These are phyloP conservation scores for Scheffersomyces titani DNA, from an alignment of 1,139 yeast genomes.

Conservation along the genomic window DNA sequence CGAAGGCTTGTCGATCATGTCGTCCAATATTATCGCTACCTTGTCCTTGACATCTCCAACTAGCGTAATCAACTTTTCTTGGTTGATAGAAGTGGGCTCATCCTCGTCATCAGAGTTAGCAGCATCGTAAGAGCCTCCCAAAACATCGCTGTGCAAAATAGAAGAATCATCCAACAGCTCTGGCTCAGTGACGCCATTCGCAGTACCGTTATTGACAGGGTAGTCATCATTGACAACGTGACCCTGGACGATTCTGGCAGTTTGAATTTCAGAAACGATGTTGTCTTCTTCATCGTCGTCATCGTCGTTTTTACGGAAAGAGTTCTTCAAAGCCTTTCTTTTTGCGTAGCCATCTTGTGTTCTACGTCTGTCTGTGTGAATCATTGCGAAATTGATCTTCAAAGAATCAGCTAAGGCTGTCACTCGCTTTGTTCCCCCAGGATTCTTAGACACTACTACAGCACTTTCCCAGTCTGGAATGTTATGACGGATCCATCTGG, in stretches of 20 bases:
- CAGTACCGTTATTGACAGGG: conserved; percentile 18
- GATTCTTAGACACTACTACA: conserved; percentile 93
- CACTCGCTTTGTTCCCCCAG: conserved; percentile 98
- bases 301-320: conserved; percentile 35
- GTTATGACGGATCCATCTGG: conserved; percentile 93
- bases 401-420: conserved; percentile 95
- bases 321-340: conserved; percentile 40
- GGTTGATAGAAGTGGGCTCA: conserved; percentile 65
- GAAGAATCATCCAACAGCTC: conserved; percentile 14
- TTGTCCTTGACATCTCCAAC: conserved; percentile 94
- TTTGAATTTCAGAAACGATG: conserved; percentile 79
- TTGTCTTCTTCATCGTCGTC: conserved; percentile 70
- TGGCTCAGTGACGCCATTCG: conserved; percentile 9
- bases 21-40: conserved; percentile 92
- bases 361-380: conserved; percentile 96
- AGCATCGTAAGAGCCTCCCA: conserved; percentile 85
- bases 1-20: conserved; percentile 94
- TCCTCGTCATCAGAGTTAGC: conserved; percentile 80
- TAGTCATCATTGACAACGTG: conserved; percentile 94
- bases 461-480: conserved; percentile 80
- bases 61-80: conserved; percentile 87
- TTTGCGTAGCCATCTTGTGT: conserved; percentile 65
- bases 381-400: conserved; percentile 97
- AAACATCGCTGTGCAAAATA: conserved; percentile 49
- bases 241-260: conserved; percentile 95